These are phyloP conservation scores for Rutstroemia sydowiana DNA, from an alignment of 2,329 filamentous ascomycete genomes.

Conservation along the genomic window DNA sequence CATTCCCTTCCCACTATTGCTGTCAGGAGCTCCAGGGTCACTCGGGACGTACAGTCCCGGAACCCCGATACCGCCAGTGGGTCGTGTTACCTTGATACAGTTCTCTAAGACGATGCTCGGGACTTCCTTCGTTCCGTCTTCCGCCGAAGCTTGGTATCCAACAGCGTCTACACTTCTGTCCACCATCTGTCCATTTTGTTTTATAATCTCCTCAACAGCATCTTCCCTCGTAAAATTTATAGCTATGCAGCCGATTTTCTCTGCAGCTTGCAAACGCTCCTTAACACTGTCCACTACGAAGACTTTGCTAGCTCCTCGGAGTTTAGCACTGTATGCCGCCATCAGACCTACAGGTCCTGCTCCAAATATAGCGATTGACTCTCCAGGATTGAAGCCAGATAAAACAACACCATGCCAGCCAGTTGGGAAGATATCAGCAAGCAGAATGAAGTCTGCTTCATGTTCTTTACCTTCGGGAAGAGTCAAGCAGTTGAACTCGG, in stretches of 20 bases:
- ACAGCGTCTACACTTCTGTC: constrained; percentile 59
- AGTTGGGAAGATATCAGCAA: constrained; percentile 43
- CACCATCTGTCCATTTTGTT: constrained; percentile 51
- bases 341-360: constrained; percentile 59
- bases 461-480: constrained; percentile 58
- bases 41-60: constrained; percentile 32
- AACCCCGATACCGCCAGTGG: constrained; percentile 27
- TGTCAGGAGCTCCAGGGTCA: constrained; percentile 57
- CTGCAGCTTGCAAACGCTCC: constrained; percentile 49
- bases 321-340: constrained; percentile 54
- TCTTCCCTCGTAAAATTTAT: constrained; percentile 55
- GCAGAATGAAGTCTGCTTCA: constrained; percentile 51
- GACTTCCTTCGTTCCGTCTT: constrained; percentile 49
- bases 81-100: constrained; percentile 24
- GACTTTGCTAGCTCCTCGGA: constrained; percentile 54
- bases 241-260: constrained; percentile 54
- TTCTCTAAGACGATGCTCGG: constrained; percentile 43
- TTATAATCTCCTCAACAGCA: constrained; percentile 52
- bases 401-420: constrained; percentile 52
- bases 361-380: constrained; percentile 58
- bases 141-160: constrained; percentile 54
- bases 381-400: constrained; percentile 52
- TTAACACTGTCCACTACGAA: constrained; percentile 57
- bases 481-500: constrained; percentile 58
- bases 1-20: constrained; percentile 53